phyloP scores from a whole-genome alignment of 306 rosid genomes.

The Casuarina cunninghamiana region DNA sequence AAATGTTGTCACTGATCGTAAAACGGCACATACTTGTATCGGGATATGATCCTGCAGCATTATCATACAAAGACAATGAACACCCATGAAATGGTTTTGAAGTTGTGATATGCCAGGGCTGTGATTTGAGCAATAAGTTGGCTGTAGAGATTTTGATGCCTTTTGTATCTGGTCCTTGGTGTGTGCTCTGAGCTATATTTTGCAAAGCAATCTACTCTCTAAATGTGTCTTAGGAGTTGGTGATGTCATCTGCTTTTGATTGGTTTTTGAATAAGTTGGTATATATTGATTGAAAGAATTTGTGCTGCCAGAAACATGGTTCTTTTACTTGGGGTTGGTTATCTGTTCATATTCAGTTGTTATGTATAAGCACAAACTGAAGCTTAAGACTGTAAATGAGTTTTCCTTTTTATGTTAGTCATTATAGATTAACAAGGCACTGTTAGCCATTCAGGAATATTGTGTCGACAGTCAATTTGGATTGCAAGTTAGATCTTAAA shows the following conservation, averaged over 20 bases:
- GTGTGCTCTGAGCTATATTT: background rate
- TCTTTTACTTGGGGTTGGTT: background rate
- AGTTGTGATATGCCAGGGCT: background rate
- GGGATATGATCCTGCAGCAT: no score
- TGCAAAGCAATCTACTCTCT: background rate
- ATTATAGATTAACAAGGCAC: background rate
- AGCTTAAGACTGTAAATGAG: background rate
- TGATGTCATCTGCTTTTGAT: background rate
- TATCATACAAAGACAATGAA: no score
- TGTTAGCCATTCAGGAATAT: slow-evolving; percentile 58
- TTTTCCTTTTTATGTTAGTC: slow-evolving; percentile 13
- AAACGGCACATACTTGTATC: no score
- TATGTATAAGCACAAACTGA: background rate
- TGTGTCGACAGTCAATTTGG: slow-evolving; percentile 93
- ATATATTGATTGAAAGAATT: background rate
- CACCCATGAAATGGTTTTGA: background rate
- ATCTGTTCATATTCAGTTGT: background rate
- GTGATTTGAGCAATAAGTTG: background rate
- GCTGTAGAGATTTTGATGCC: background rate
- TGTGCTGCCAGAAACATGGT: background rate
- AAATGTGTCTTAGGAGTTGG: background rate
- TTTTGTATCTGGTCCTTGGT: background rate
- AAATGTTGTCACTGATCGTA: no score
- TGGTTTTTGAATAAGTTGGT: background rate
- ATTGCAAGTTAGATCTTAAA: slow-evolving; percentile 93